Evolutionary conservation across 148 eudicot species (phyloP), one percentile per base, ranked within the genome.

Genomic region (Arbutus unedo): DNA sequence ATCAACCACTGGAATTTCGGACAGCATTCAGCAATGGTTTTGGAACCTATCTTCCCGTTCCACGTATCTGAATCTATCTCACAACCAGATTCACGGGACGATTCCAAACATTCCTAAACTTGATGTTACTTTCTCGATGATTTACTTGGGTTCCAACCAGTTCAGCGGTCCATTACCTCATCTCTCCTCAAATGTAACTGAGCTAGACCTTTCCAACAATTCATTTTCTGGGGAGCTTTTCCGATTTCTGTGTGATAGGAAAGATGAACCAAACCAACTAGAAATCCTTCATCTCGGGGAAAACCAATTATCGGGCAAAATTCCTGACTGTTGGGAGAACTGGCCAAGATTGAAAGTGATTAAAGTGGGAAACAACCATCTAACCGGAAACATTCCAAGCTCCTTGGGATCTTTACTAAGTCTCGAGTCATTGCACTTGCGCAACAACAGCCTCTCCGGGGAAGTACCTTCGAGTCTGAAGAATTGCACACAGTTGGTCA

Each of bases 401-500:
- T 81, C 86, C 18, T 31, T 87, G 18, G 86, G 84, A 6, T 11
- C 16, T 51, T 41, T 84, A 64, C 1, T 0, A 0, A 0, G 0
- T 2, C 60, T 84, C 2, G 0, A 7, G 62, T 84, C 84, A 19
- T 54, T 87, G 76, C 62, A 84, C 21, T 50, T 87, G 62, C 6
- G 77, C 16, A 57, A 56, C 57, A 87, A 87, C 57, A 62, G 8
- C 5, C 56, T 87, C 21, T 84, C 82, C 19, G 88, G 88, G 18
- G 47, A 47, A 25, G 4, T 87, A 23, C 88, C 88, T 48, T 31
- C 6, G 15, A 48, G 80, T 8, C 6, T 85, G 4, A 21, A 23
- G 5, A 60, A 71, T 21, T 84, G 80, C 49, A 64, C 71, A 4
- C 1, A 18, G 0, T 82, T 87, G 53, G 0, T 11, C 43, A 38